These are phyloP conservation scores for Torulaspora pretoriensis DNA, from an alignment of 1,139 yeast genomes.

Conservation along the genomic window DNA sequence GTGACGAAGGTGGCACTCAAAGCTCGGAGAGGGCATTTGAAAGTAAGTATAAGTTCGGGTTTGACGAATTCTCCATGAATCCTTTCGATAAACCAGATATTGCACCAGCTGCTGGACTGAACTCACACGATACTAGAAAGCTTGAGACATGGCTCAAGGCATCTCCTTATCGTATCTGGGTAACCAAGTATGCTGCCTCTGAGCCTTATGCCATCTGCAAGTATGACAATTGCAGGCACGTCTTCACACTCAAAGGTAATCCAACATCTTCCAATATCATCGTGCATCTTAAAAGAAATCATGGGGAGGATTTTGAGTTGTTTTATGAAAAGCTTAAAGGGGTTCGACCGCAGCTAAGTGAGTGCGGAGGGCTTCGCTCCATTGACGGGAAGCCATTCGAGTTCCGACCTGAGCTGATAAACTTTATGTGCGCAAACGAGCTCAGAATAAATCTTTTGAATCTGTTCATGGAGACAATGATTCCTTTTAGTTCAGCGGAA, in stretches of 20 bases:
- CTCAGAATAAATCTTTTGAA: slow-evolving; percentile 13
- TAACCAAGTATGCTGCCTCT: slow-evolving; percentile 11
- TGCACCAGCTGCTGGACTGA: slow-evolving; percentile 1
- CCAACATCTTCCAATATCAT: slow-evolving; percentile 16
- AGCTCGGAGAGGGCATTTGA: slow-evolving; percentile 1
- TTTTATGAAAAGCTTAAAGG: slow-evolving; percentile 9
- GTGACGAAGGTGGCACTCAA: background rate
- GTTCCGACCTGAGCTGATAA: slow-evolving; percentile 11
- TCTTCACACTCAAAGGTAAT: slow-evolving; percentile 13
- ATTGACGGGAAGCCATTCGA: slow-evolving; percentile 10
- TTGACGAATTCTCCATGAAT: slow-evolving; percentile 10
- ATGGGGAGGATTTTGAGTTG: slow-evolving; percentile 15
- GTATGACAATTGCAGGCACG: slow-evolving; percentile 12
- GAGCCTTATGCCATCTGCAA: slow-evolving; percentile 15
- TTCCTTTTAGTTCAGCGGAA: no score
- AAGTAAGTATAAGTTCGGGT: slow-evolving; percentile 3
- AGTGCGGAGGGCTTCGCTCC: slow-evolving; percentile 7
- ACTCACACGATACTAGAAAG: background rate
- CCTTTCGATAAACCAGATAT: slow-evolving; percentile 9
- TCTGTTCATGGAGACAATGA: slow-evolving; percentile 11
- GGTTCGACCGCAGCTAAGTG: slow-evolving; percentile 4
- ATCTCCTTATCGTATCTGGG: slow-evolving; percentile 15
- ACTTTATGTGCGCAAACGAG: slow-evolving; percentile 11
- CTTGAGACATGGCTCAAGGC: slow-evolving; percentile 12
- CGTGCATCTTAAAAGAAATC: slow-evolving; percentile 13